Conservation (phyloP, 2,329 filamentous ascomycete species). For the Dactylellina parvicollis region DNA sequence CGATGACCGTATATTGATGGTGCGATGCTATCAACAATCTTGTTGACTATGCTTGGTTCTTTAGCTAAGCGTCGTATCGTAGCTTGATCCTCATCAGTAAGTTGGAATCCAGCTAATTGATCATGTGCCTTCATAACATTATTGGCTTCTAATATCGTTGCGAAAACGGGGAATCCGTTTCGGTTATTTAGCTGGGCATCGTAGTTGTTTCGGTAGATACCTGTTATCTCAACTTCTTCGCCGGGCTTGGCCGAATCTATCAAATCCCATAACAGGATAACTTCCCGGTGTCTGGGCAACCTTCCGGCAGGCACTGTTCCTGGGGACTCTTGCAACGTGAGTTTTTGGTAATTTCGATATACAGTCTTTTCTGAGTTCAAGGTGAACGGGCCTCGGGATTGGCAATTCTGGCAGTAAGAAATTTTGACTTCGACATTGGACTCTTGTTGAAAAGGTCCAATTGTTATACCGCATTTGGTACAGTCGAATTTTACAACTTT, state of each 20-base stretch:
- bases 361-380: conserved; percentile 97
- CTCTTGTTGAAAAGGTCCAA: conserved; percentile 97
- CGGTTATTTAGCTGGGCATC: conserved; percentile 97
- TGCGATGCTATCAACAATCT: conserved; percentile 90
- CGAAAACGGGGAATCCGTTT: conserved; percentile 98
- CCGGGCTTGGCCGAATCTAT: conserved; percentile 97
- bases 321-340: conserved; percentile 95
- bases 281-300: conserved; percentile 89
- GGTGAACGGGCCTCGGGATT: conserved; percentile 92
- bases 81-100: conserved; percentile 94
- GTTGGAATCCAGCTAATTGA: conserved; percentile 92
- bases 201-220: conserved; percentile 97
- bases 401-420: conserved; percentile 94
- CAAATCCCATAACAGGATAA: conserved; percentile 94
- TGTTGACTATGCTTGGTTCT: conserved; percentile 87
- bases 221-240: conserved; percentile 96
- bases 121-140: conserved; percentile 97
- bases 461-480: conserved; percentile 86
- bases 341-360: conserved; percentile 97
- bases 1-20: conserved; percentile 97
- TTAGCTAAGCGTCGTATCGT: conserved; percentile 86
- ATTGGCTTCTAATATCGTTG: conserved; percentile 96
- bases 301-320: conserved; percentile 96
- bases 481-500: conserved; percentile 99
- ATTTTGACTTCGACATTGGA: conserved; percentile 96